Evolutionary conservation across 1,284 basidiomycete species (phyloP).

Genomic region (Irpex rosettiformis): DNA sequence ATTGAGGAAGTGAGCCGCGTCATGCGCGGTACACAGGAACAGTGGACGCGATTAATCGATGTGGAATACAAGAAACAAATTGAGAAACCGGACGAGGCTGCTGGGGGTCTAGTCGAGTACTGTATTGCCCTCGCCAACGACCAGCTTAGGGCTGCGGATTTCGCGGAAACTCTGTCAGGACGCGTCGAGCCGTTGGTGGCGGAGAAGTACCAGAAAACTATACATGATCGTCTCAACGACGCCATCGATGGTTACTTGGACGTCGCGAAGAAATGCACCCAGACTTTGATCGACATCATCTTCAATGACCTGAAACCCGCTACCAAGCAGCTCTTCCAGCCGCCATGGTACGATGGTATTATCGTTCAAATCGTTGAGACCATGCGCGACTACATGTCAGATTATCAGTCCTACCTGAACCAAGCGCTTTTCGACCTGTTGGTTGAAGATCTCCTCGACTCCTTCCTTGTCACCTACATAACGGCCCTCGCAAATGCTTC

Average conservation of each 20-base stretch:
- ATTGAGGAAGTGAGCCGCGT: conserved; percentile 87
- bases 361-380: conserved; percentile 90
- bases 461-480: conserved; percentile 90
- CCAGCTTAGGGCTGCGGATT: conserved; percentile 95
- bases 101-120: conserved; percentile 92
- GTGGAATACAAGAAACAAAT: conserved; percentile 85
- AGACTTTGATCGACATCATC: conserved; percentile 90
- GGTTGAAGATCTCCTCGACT: conserved; percentile 90
- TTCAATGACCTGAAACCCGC: conserved; percentile 94
- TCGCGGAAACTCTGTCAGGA: conserved; percentile 80
- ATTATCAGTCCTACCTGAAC: conserved; percentile 91
- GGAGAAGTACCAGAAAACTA: conserved; percentile 84
- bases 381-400: conserved; percentile 92
- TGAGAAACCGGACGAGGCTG: conserved; percentile 86
- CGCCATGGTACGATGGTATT: conserved; percentile 85
- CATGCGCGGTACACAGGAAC: conserved; percentile 87
- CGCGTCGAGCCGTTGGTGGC: conserved; percentile 91
- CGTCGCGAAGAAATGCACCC: conserved; percentile 95
- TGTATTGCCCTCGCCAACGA: conserved; percentile 98
- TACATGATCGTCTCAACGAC: conserved; percentile 87
- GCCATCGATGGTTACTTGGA: conserved; percentile 98
- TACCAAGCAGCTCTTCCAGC: conserved; percentile 83
- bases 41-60: conserved; percentile 86
- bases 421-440: conserved; percentile 89
- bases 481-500: conserved; percentile 81